Evolutionary conservation across 306 rosid genomes (phyloP).

Genomic region (Glycine tomentella): DNA sequence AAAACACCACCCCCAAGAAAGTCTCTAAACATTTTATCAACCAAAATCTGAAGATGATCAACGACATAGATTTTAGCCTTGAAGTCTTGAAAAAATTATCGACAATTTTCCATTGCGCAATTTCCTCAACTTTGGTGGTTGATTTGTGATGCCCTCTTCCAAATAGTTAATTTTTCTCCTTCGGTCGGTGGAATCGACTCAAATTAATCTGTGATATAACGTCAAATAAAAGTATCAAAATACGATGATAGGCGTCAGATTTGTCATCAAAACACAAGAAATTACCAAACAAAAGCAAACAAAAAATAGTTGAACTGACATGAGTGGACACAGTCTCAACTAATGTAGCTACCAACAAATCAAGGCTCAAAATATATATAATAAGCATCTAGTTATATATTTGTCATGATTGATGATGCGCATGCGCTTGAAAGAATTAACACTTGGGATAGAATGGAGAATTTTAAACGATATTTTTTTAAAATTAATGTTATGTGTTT

Average conservation of each 20-base stretch:
- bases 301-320: conserved; percentile 35
- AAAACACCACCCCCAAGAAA: background rate
- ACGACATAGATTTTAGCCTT: background rate
- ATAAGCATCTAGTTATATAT: background rate
- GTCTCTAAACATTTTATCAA: background rate
- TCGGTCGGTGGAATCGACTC: conserved; percentile 6
- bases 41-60: conserved; percentile 17
- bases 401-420: no score
- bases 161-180: background rate
- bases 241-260: background rate
- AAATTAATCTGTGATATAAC: background rate
- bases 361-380: background rate
- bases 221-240: background rate
- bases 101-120: background rate
- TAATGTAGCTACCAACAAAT: background rate
- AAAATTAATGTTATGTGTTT: no score
- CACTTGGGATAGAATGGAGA: no score
- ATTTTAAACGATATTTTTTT: no score
- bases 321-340: background rate
- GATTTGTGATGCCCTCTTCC: background rate
- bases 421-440: no score
- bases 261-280: conserved; percentile 24
- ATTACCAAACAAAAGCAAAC: conserved; percentile 34
- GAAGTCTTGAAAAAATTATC: background rate
- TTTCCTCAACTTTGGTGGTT: background rate